Evolutionary conservation across 202 grass and related monocot genomes (phyloP), one percentile per base, ranked within the genome.

Genomic region (Schoenoplectus tabernaemontani): DNA sequence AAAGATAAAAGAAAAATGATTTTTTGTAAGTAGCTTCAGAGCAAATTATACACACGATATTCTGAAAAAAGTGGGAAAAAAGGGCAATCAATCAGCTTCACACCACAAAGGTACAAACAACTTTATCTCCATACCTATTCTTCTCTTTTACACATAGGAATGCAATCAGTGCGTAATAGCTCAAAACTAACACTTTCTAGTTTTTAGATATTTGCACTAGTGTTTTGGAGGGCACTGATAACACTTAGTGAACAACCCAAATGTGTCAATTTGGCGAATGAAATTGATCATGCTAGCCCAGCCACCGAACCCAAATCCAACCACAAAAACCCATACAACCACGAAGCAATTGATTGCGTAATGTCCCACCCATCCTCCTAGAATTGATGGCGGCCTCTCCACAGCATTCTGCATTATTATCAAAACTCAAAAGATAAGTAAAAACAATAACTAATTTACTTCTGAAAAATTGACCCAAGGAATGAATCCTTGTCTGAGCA

Each of bases 201-300:
- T 64, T 77, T 69, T 83, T 43, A 20, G 46, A 78, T 59, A 78
- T 59, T 22, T 56, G 57, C 19, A 47, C 53, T 87, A 94, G 80
- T 87, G 89, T 83, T 66, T 98, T 0, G 95, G 95, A 2, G 89
- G 89, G 71, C 95, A 97, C 53, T 97, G 95, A 85, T 97, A 97
- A 84, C 95, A 97, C 53, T 92, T 97, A 71, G 91, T 94, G 95
- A 97, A 97, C 77, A 97, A 85, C 0, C 95, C 95, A 37, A 97
- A 97, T 28, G 91, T 94, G 16, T 92, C 62, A 9, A 97, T 72
- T 82, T 97, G 95, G 0, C 73, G 74, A 9, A 97, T 83, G 39
- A 97, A 97, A 72, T 97, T 97, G 22, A 87, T 72, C 32, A 86
- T 94, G 88, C 95, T 97, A 2, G 95, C 95, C 95, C 95, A 97